Evolutionary conservation across 768 basidiomycete genomes (phyloP), one percentile per base, ranked within the genome.

Genomic region (Trametes cubensis): DNA sequence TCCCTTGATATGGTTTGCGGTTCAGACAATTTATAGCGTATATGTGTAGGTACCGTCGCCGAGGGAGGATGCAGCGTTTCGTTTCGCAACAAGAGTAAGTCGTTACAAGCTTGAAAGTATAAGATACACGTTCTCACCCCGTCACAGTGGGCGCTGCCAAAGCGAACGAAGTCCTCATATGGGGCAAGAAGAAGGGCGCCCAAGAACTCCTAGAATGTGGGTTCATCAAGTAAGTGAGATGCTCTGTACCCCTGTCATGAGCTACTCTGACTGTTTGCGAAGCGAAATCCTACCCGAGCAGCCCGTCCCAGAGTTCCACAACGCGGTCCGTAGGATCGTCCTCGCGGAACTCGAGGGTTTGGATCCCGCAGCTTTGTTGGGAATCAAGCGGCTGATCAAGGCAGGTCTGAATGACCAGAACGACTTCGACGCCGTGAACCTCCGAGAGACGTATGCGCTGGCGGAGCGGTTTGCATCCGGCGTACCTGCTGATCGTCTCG

Each of bases 371-470:
- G 82, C 88, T 7, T 56, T 89, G 7, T 73, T 88, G 11, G 69
- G 71, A 4, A 78, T 84, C 39, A 87, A 84, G 71, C 73, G 72
- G 17, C 79, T 89, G 23, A 79, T 89, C 40, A 80, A 77, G 55
- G 75, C 77, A 7, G 86, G 83, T 15, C 63, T 87, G 63, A 76
- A 81, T 39, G 88, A 88, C 67, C 85, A 82, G 72, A 86, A 87
- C 48, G 74, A 84, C 55, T 81, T 84, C 3, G 85, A 90, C 70
- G 83, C 82, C 3, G 83, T 83, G 13, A 87, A 87, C 66, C 76
- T 89, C 13, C 79, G 88, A 48, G 88, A 90, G 72, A 86, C 85
- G 54, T 88, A 88, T 69, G 86, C 83, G 11, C 88, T 89, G 74
- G 87, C 87, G 3, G 84, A 82, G 48, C 78, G 83, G 52, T 82